A percentile compares a stretch with the other conserved stretches of the same genome.
Conservation (phyloP, 345 rosid species). For the Rhizophora apiculata region DNA sequence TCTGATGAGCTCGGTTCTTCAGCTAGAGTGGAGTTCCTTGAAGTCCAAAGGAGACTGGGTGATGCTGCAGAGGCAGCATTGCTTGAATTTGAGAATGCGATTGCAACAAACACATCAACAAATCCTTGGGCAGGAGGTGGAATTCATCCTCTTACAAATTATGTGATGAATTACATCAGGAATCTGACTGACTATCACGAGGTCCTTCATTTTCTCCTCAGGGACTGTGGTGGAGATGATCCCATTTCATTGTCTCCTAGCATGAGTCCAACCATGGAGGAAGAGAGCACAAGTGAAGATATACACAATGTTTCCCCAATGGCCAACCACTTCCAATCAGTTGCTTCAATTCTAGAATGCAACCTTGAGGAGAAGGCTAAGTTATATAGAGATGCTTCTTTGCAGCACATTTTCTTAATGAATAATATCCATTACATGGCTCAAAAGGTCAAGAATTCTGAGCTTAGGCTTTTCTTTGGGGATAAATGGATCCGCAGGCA, state of each 20-base stretch:
- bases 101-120: conserved; percentile 50
- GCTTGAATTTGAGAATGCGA: conserved; percentile 65
- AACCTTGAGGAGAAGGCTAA: conserved; percentile 67
- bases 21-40: conserved; percentile 50
- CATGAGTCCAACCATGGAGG: conserved; percentile 33
- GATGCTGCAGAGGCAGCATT: conserved; percentile 63
- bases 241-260: conserved; percentile 33
- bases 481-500: conserved; percentile 76
- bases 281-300: conserved; percentile 31
- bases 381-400: conserved; percentile 55
- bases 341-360: conserved; percentile 60
- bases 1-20: conserved; percentile 43
- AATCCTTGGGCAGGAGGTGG: conserved; percentile 70
- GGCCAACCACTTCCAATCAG: conserved; percentile 49
- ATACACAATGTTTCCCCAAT: conserved; percentile 29
- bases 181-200: conserved; percentile 60
- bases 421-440: conserved; percentile 92
- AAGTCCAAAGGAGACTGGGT: conserved; percentile 60
- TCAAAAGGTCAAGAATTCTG: conserved; percentile 65
- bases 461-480: conserved; percentile 57
- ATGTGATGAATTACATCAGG: conserved; percentile 76
- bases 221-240: conserved; percentile 38
- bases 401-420: conserved; percentile 77
- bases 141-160: conserved; percentile 69
- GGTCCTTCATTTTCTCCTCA: conserved; percentile 56